Evolutionary conservation across 1,139 yeast genomes (phyloP).

Genomic region (Blastobotrys persicus): DNA sequence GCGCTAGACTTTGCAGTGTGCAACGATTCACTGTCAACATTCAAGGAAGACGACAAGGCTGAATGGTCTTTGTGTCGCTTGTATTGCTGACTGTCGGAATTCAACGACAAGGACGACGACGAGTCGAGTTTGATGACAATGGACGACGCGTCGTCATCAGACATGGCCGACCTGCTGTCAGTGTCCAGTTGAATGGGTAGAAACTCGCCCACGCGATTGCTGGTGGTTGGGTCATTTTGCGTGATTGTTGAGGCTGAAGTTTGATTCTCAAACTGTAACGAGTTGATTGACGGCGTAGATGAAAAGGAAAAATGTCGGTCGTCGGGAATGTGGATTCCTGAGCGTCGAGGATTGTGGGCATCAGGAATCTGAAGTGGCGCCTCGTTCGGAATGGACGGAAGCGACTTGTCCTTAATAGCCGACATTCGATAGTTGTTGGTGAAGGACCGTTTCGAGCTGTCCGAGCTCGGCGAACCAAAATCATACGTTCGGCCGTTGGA

Average conservation of each 20-base stretch:
- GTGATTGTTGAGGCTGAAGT: no score
- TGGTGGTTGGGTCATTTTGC: neutral
- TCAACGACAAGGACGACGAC: slow-evolving; percentile 2
- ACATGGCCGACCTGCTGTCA: neutral
- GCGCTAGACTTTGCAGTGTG: slow-evolving; percentile 5
- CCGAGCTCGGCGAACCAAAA: slow-evolving; percentile 4
- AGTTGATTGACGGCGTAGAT: slow-evolving; percentile 5
- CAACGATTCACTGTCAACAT: neutral
- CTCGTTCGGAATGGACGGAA: slow-evolving; percentile 31
- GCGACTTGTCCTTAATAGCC: slow-evolving; percentile 25
- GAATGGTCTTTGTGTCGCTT: neutral
- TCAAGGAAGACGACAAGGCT: neutral
- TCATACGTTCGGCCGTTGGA: slow-evolving; percentile 5
- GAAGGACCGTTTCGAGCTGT: slow-evolving; percentile 6
- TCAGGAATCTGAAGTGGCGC: slow-evolving; percentile 8
- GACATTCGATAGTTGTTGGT: slow-evolving; percentile 11
- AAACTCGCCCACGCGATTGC: neutral
- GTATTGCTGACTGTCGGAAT: neutral
- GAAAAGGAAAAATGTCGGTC: slow-evolving; percentile 5
- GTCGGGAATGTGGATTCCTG: slow-evolving; percentile 3
- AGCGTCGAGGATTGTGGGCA: slow-evolving; percentile 2
- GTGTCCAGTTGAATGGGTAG: slow-evolving; percentile 5
- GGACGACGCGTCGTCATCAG: slow-evolving; percentile 2
- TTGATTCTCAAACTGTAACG: neutral
- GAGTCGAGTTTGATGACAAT: slow-evolving; percentile 6